Evolutionary conservation across 768 basidiomycete species (phyloP).

Genomic region (Dictyophora rubrovolvata): DNA sequence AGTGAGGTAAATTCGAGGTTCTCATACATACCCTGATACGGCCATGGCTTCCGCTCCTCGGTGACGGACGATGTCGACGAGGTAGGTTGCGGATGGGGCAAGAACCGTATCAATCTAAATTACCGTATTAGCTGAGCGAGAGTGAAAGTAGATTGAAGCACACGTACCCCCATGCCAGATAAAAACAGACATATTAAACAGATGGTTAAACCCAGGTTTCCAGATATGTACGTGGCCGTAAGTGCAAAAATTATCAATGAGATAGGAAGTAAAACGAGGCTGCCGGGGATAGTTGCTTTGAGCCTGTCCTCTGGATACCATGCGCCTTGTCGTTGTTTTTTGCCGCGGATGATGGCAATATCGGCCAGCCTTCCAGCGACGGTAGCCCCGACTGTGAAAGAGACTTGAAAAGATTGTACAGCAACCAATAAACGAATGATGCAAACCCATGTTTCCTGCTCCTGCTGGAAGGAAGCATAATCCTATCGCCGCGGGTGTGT

Average conservation of each 20-base stretch:
- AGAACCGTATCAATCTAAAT: constrained; percentile 45
- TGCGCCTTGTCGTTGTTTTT: constrained; percentile 36
- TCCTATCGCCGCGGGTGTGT: neutral
- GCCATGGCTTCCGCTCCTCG: constrained; percentile 58
- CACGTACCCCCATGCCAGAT: constrained; percentile 57
- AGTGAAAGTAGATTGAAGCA: neutral
- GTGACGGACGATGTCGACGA: constrained; percentile 48
- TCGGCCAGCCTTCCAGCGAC: constrained; percentile 53
- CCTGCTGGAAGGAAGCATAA: constrained; percentile 4
- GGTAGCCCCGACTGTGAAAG: constrained; percentile 43
- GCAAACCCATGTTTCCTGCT: constrained; percentile 2
- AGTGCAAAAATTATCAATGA: constrained; percentile 41
- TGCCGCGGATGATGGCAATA: constrained; percentile 35
- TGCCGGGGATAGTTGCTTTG: constrained; percentile 38
- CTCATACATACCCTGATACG: constrained; percentile 32
- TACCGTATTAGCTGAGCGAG: neutral
- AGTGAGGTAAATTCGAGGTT: neutral
- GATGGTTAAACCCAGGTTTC: constrained; percentile 37
- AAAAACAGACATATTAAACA: constrained; percentile 48
- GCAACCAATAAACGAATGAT: neutral
- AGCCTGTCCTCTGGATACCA: constrained; percentile 67
- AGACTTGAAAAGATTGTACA: neutral
- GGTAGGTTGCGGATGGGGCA: constrained; percentile 45
- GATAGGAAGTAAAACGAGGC: constrained; percentile 40
- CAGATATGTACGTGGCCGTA: constrained; percentile 37